Evolutionary conservation across 768 basidiomycete genomes (phyloP).

Genomic region (Pleurotus sapidus): DNA sequence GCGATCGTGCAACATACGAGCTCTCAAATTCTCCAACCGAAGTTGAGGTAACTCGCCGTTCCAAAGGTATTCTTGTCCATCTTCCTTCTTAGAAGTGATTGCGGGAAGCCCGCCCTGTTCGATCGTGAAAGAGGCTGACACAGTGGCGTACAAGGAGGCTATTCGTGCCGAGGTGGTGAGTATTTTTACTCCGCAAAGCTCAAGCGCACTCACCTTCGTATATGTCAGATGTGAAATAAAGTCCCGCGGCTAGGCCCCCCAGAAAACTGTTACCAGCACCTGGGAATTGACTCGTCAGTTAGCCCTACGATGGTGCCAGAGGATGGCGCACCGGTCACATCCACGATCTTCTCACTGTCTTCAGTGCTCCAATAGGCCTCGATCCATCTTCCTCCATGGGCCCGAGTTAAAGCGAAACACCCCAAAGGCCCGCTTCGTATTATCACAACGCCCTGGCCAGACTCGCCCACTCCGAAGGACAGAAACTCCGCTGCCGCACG

Average conservation of each 20-base stretch:
- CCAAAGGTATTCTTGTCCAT: slow-evolving; percentile 43
- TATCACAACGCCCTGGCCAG: slow-evolving; percentile 56
- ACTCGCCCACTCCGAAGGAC: slow-evolving; percentile 51
- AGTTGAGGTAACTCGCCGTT: slow-evolving; percentile 64
- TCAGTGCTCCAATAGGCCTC: slow-evolving; percentile 64
- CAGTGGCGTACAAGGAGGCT: slow-evolving; percentile 74
- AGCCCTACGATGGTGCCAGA: not conserved
- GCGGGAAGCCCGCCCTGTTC: slow-evolving; percentile 79
- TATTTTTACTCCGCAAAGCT: slow-evolving; percentile 5
- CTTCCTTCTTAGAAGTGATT: slow-evolving; percentile 29
- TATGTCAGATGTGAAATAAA: slow-evolving; percentile 57
- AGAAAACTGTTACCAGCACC: slow-evolving; percentile 92
- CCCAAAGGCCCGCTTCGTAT: slow-evolving; percentile 77
- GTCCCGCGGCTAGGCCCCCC: slow-evolving; percentile 78
- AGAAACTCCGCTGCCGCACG: slow-evolving; percentile 64
- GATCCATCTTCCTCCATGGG: slow-evolving; percentile 53
- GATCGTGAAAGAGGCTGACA: slow-evolving; percentile 80
- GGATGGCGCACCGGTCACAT: slow-evolving; percentile 68
- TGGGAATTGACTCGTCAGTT: slow-evolving; percentile 23
- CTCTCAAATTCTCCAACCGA: slow-evolving; percentile 53
- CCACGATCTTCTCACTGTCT: slow-evolving; percentile 53
- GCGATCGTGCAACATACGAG: slow-evolving; percentile 24
- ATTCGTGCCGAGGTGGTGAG: slow-evolving; percentile 1
- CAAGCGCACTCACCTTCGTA: slow-evolving; percentile 50
- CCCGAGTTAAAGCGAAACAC: slow-evolving; percentile 53